phyloP scores from a whole-genome alignment of 2,329 filamentous ascomycete species.

The Fusarium chuoi region DNA sequence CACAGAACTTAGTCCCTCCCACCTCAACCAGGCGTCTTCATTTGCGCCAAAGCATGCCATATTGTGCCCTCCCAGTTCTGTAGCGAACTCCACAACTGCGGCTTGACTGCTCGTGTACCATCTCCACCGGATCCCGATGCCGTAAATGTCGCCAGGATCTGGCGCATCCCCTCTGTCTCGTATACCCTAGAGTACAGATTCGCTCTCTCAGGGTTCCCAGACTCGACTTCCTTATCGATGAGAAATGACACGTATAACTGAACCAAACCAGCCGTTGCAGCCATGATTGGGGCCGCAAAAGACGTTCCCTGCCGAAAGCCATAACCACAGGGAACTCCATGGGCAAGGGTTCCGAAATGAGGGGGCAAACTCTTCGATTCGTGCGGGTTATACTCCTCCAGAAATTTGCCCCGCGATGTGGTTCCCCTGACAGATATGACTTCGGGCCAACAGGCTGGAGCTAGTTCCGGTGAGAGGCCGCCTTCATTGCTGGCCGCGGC shows the following conservation, averaged over 20 bases:
- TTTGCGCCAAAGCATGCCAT: not conserved
- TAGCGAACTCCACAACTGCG: not conserved
- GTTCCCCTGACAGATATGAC: not conserved
- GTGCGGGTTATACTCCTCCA: fast-evolving
- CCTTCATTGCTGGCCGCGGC: not conserved
- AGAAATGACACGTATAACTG: not conserved
- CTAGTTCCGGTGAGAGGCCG: not conserved
- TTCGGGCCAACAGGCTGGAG: not conserved
- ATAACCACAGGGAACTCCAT: not conserved
- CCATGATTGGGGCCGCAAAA: not conserved
- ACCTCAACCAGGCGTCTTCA: not conserved
- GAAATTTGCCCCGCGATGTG: not conserved
- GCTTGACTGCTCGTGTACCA: fast-evolving
- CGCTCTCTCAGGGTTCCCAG: fast-evolving
- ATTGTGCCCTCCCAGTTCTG: not conserved
- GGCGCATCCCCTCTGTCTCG: not conserved
- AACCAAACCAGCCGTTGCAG: not conserved
- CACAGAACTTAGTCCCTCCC: fast-evolving
- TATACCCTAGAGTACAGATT: not conserved
- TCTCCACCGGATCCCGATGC: fast-evolving
- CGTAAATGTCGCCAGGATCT: not conserved
- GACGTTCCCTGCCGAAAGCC: not conserved
- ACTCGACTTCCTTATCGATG: fast-evolving
- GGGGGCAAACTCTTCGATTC: not conserved
- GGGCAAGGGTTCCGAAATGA: not conserved